Base-by-base conservation (phyloP, 768 basidiomycete genomes). In the Tulasnella sp. region DNA sequence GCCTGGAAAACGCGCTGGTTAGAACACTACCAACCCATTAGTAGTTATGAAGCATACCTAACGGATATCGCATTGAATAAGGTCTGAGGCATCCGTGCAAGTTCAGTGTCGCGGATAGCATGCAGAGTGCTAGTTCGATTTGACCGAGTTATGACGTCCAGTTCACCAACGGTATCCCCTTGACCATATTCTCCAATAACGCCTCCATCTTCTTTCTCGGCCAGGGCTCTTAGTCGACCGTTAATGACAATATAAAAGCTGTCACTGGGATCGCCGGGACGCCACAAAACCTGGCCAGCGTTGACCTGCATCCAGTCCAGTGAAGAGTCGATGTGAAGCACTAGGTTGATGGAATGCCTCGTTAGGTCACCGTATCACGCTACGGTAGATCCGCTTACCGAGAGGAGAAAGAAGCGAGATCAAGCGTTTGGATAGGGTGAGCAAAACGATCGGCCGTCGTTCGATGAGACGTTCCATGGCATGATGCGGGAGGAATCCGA, bases 191-290 rank as follows among this genome's bases (percentile, higher is more conserved):
- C 97, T 9, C 90, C 93, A 1, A 92, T 86, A 69, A 98, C 96
- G 6, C 93, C 94, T 37, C 85, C 86, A 36, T 91, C 90, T 64
- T 64, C 58, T 31, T 88, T 89, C 80, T 98, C 96, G 17, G 89
- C 87, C 77, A 99, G 91, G 1, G 95, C 93, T 78, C 97, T 90
- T 22, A 99, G 85, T 79, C 97, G 95, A 70, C 97, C 97, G 81
- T 99, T 97, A 82, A 97, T 93, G 78, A 97, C 97, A 77, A 99
- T 97, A 82, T 97, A 99, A 83, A 99, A 98, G 80, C 95, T 96
- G 81, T 98, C 94, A 78, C 96, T 95, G 68, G 85, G 85, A 77
- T 99, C 97, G 39, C 92, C 90, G 39, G 96, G 91, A 39, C 96
- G 88, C 91, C 96, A 99, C 37, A 97, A 85, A 58, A 97, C 94